Percentiles rank a stretch among this genome's conserved stretches.
These are phyloP conservation scores for Leishmania aethiopica DNA, from an alignment of 208 protist genomes.

Conservation along the genomic window DNA sequence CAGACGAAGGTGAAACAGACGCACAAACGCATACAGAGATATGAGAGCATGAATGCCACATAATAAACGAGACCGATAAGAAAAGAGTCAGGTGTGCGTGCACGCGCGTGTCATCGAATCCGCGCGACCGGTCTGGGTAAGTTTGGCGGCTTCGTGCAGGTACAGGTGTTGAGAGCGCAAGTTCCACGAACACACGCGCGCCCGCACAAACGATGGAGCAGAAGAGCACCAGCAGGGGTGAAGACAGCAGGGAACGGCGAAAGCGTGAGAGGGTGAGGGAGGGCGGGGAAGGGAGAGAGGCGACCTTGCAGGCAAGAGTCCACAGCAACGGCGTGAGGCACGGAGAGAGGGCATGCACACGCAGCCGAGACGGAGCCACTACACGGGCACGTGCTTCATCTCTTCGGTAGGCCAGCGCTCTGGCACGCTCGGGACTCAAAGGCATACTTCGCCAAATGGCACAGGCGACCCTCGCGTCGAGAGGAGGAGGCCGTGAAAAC, in stretches of 20 bases:
- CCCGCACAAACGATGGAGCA: constrained; percentile 2
- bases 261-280: neutral
- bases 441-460: neutral
- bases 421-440: neutral
- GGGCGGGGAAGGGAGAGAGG: neutral
- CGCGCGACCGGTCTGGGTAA: too few species aligned
- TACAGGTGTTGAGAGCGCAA: too few species aligned
- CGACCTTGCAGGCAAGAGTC: neutral
- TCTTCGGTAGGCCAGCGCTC: neutral
- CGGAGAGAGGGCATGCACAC: neutral
- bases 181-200: neutral
- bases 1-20: too few species aligned
- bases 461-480: neutral
- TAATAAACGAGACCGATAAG: too few species aligned
- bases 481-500: neutral
- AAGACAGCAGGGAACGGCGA: neutral
- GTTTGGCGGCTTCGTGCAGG: too few species aligned
- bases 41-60: too few species aligned
- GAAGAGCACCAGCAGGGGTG: neutral
- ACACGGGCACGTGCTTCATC: neutral
- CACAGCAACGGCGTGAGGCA: neutral
- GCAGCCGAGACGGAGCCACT: neutral
- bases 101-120: too few species aligned
- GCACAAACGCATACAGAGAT: too few species aligned
- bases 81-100: too few species aligned